Percentiles rank a stretch among this genome's conserved stretches.
phyloP scores from a whole-genome alignment of 2,329 filamentous ascomycete species.

The Pyrenochaeta sp. region DNA sequence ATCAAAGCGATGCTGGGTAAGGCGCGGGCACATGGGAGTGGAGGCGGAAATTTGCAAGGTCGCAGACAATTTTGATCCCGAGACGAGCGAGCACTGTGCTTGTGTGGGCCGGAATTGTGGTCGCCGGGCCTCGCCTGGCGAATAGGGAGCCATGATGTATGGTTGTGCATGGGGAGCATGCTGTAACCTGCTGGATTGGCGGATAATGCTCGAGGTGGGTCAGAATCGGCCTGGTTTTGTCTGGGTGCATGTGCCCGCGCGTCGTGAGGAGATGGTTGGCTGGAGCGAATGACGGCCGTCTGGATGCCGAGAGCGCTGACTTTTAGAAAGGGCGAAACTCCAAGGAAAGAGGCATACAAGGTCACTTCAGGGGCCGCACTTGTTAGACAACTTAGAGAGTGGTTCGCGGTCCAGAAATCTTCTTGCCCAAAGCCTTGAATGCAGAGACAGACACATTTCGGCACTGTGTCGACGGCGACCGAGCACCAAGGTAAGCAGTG shows the following conservation, averaged over 20 bases:
- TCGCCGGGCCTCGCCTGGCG: constrained; percentile 33
- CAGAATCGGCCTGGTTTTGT: constrained; percentile 28
- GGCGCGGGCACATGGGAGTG: constrained; percentile 44
- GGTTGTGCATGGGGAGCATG: constrained; percentile 24
- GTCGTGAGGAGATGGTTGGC: constrained; percentile 28
- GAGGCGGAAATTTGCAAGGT: constrained; percentile 39
- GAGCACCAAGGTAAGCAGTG: constrained; percentile 14
- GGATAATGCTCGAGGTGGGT: constrained; percentile 31
- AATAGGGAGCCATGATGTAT: constrained; percentile 19
- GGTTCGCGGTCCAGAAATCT: neutral
- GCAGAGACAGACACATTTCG: neutral
- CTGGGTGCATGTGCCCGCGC: constrained; percentile 36
- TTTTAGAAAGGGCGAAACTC: constrained; percentile 5
- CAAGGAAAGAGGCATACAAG: neutral
- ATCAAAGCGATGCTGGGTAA: constrained; percentile 49
- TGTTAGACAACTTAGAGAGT: neutral
- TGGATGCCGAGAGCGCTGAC: constrained; percentile 19
- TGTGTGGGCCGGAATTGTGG: constrained; percentile 45
- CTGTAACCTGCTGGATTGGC: constrained; percentile 32
- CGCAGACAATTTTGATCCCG: constrained; percentile 52
- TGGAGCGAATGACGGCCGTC: constrained; percentile 19
- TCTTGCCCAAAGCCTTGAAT: neutral
- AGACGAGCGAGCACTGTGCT: constrained; percentile 47
- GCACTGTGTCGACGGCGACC: neutral
- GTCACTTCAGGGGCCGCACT: neutral